Percentiles rank a stretch among this genome's conserved stretches.
Evolutionary conservation across 2,329 filamentous ascomycete species (phyloP).

Genomic region (Aspergillus bombycis): DNA sequence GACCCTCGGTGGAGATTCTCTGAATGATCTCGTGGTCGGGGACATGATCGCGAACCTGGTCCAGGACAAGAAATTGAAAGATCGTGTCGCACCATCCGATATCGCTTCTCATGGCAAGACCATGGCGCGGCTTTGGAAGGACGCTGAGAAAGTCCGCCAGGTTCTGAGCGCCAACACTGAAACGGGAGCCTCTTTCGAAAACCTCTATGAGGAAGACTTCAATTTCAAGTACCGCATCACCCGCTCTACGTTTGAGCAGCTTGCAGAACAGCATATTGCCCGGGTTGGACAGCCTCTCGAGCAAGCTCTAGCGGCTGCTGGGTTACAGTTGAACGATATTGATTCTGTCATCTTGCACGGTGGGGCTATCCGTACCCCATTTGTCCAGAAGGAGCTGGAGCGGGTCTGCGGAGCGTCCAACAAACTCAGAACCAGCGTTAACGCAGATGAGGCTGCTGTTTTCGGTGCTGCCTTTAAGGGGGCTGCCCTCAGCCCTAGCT

Average conservation of each 20-base stretch:
- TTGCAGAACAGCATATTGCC: constrained; percentile 68
- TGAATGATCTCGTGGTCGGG: constrained; percentile 86
- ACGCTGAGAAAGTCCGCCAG: constrained; percentile 83
- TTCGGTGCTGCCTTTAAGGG: constrained; percentile 96
- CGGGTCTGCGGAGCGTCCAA: constrained; percentile 69
- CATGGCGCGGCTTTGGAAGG: constrained; percentile 88
- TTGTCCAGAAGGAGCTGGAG: constrained; percentile 89
- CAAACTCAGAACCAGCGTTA: constrained; percentile 91
- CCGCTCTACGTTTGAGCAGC: constrained; percentile 77
- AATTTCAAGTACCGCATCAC: constrained; percentile 91
- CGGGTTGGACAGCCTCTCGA: constrained; percentile 72
- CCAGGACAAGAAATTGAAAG: constrained; percentile 61
- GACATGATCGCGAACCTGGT: constrained; percentile 84
- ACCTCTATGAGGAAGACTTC: constrained; percentile 79
- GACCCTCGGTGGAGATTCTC: constrained; percentile 82
- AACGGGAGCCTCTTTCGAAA: constrained; percentile 79
- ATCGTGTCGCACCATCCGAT: constrained; percentile 39
- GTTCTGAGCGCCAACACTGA: constrained; percentile 92
- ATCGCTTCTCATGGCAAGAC: constrained; percentile 76
- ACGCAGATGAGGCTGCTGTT: constrained; percentile 93
- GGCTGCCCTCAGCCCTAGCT: constrained; percentile 87
- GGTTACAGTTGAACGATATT: constrained; percentile 73
- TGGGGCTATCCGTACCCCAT: constrained; percentile 85
- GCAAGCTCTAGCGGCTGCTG: constrained; percentile 73
- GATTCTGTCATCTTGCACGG: constrained; percentile 93